Percentiles rank a stretch among this genome's conserved stretches.
Conservation (phyloP, 2,329 filamentous ascomycete genomes). For the Berkeleyomyces basicola region DNA sequence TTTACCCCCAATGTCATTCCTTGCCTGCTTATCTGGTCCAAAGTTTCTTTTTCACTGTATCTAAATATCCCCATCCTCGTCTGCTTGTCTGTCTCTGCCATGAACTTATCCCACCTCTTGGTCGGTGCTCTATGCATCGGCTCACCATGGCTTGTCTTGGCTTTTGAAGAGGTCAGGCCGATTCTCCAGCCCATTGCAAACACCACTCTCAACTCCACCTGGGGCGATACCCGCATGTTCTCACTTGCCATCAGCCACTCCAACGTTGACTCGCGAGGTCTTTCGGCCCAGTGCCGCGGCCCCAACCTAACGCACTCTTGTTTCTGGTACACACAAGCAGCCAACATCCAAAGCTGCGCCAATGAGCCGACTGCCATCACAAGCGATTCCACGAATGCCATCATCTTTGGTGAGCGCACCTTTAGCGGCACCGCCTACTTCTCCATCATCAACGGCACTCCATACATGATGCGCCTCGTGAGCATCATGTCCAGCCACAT, state of each 20-base stretch:
- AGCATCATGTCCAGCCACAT: slow-evolving; percentile 3
- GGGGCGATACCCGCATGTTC: slow-evolving; percentile 2
- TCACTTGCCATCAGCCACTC: slow-evolving; percentile 3
- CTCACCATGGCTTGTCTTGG: neutral
- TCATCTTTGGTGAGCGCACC: slow-evolving; percentile 7
- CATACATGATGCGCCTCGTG: slow-evolving; percentile 7
- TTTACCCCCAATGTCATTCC: neutral
- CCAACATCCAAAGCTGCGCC: neutral
- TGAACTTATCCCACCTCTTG: neutral
- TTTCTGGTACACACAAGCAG: slow-evolving; percentile 8
- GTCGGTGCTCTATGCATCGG: neutral
- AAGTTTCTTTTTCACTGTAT: neutral
- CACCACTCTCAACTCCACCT: neutral
- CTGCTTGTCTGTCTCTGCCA: neutral
- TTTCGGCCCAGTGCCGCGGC: neutral
- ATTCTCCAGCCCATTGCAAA: neutral
- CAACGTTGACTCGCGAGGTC: neutral
- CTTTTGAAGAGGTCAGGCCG: slow-evolving; percentile 6
- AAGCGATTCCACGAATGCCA: neutral
- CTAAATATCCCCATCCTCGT: neutral
- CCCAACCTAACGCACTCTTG: slow-evolving; percentile 1
- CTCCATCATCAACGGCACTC: slow-evolving; percentile 8
- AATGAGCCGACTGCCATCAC: neutral
- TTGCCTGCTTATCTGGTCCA: neutral
- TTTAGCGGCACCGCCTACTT: slow-evolving; percentile 7